Base-by-base conservation (phyloP, 2,329 filamentous ascomycete genomes). In the Aspergillus proliferans region DNA sequence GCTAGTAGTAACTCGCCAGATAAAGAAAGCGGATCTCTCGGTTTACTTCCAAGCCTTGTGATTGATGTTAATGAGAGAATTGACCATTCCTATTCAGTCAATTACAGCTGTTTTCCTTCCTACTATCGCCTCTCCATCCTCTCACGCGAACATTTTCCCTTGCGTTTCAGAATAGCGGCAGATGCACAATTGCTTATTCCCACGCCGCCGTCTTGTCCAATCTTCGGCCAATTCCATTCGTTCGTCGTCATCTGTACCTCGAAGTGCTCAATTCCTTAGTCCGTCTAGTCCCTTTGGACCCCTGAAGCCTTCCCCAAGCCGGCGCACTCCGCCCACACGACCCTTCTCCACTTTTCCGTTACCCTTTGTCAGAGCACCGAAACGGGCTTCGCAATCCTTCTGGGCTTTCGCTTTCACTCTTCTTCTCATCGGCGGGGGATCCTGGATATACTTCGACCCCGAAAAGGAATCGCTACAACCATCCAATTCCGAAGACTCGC, bases 371-470 rank as follows among this genome's bases (percentile, higher is more conserved):
- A 50, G 53, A 51, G 56, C 63, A 51, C 61, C 63, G 48, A 67
- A 54, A 55, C 38, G 38, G 19, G 57, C 68, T 48, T 64, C 67
- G 43, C 68, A 68, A 6, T 68, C 66, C 45, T 57, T 67, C 48
- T 72, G 70, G 69, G 51, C 62, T 36, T 53, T 71, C 51, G 61
- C 65, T 50, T 53, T 69, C 49, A 57, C 66, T 42, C 45, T 68
- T 3, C 44, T 63, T 41, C 47, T 67, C 18, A 46, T 71, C 52
- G 63, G 64, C 51, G 63, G 67, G 54, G 68, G 67, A 40, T 54
- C 64, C 41, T 69, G 64, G 54, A 45, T 70, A 60, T 65, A 65
- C 56, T 57, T 50, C 33, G 56, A 55, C 12, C 28, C 54, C 26
- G 34, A 21, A 46, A 54, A 49, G 49, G 49, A 53, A 12, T 40